These are phyloP conservation scores for Penicillium robsamsonii DNA, from an alignment of 495 filamentous ascomycete species.

Conservation along the genomic window DNA sequence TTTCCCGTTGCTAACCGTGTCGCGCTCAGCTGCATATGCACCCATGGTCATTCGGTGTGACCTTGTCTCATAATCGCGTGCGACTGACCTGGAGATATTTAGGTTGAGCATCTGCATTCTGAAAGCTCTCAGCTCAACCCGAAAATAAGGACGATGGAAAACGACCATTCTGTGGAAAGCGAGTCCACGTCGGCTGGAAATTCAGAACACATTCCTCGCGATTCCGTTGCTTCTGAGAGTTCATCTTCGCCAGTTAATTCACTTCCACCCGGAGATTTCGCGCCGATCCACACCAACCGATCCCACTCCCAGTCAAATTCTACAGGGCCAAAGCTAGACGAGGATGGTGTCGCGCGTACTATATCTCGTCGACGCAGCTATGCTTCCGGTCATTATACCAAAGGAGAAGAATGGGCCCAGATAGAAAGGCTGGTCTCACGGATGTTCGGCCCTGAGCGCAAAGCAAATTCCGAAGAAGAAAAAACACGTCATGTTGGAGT, in stretches of 20 bases:
- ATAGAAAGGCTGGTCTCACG: constrained; percentile 59
- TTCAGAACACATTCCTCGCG: background rate
- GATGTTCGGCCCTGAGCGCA: constrained; percentile 62
- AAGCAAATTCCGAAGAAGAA: constrained; percentile 64
- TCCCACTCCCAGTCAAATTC: background rate
- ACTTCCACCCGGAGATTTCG: background rate
- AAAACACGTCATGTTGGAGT: constrained; percentile 57
- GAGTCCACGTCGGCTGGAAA: background rate
- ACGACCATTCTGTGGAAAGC: background rate
- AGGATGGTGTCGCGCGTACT: constrained; percentile 50
- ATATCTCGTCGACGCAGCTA: constrained; percentile 51
- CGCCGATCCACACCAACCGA: constrained; percentile 6
- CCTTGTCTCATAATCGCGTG: background rate
- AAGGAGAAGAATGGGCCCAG: constrained; percentile 55
- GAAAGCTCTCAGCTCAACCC: background rate
- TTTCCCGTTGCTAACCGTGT: background rate
- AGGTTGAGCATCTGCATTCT: background rate
- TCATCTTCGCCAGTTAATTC: constrained; percentile 3
- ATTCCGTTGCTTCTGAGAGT: background rate
- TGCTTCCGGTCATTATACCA: constrained; percentile 30
- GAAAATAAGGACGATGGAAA: background rate
- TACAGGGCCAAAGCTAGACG: constrained; percentile 23
- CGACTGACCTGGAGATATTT: background rate
- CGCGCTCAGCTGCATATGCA: background rate
- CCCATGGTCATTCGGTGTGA: background rate